Evolutionary conservation across 495 filamentous ascomycete species (phyloP).

Genomic region (Chaetomium cochliodes): DNA sequence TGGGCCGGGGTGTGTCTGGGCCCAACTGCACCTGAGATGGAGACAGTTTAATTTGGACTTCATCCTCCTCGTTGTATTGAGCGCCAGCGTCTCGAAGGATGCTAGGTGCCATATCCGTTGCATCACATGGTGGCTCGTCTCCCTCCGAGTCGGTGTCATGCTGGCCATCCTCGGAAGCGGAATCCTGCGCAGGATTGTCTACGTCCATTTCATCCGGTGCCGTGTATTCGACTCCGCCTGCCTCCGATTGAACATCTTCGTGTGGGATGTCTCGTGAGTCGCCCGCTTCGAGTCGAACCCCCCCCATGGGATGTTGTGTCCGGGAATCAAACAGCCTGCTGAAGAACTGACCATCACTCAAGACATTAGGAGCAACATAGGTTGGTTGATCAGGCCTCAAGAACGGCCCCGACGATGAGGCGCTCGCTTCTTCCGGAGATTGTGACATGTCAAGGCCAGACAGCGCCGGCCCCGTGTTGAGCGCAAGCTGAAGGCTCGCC

Average conservation of each 20-base stretch:
- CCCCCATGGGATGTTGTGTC: not conserved
- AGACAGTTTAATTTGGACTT: not conserved
- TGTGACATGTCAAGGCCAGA: not conserved
- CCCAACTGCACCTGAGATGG: not conserved
- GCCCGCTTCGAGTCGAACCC: conserved; percentile 13
- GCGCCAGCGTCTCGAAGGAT: not conserved
- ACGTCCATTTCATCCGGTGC: conserved; percentile 10
- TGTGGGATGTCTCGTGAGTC: not conserved
- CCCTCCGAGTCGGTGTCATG: conserved; percentile 17
- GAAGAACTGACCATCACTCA: conserved; percentile 11
- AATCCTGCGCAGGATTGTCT: conserved; percentile 9
- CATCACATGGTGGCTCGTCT: not conserved
- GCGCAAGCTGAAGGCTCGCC: not conserved
- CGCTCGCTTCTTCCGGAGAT: not conserved
- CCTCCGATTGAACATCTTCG: conserved; percentile 9
- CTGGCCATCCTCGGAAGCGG: conserved; percentile 5
- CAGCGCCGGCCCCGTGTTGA: conserved; percentile 18
- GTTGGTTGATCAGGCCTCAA: not conserved
- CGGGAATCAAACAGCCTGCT: not conserved
- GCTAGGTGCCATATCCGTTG: not conserved
- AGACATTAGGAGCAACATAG: conserved; percentile 16
- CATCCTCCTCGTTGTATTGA: not conserved
- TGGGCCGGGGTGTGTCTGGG: not conserved
- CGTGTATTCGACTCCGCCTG: not conserved
- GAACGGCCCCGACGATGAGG: not conserved